Evolutionary conservation across 164 flowering plant genomes (phyloP).

Genomic region (Macadamia tetraphylla): DNA sequence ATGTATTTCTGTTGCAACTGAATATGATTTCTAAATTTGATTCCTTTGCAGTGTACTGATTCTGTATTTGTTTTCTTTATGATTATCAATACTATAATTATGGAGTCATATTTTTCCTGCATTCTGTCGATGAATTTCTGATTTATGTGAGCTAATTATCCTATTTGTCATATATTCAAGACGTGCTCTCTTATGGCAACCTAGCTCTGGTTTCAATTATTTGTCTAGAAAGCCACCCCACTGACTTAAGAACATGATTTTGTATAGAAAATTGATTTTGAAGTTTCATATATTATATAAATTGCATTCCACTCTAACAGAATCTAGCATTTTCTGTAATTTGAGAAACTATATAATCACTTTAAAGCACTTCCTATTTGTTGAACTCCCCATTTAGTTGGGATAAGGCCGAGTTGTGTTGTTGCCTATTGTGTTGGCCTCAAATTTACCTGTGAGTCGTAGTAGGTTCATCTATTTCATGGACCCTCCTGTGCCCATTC

Average conservation of each 20-base stretch:
- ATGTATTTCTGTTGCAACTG: background rate
- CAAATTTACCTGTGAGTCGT: too few relatives aligned
- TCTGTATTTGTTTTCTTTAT: background rate
- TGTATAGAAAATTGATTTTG: background rate
- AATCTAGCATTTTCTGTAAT: too few relatives aligned
- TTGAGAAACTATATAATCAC: too few relatives aligned
- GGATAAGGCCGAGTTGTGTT: too few relatives aligned
- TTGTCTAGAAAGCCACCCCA: slow-evolving; percentile 1
- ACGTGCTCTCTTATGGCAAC: background rate
- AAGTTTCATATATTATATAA: too few relatives aligned
- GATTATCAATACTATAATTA: background rate
- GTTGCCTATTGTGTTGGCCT: too few relatives aligned
- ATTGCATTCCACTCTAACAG: too few relatives aligned
- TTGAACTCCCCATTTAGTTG: too few relatives aligned
- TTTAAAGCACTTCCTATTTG: too few relatives aligned
- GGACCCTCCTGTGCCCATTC: too few relatives aligned
- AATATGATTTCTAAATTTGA: background rate
- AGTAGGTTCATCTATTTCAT: too few relatives aligned
- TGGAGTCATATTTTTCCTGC: background rate
- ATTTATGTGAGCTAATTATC: background rate
- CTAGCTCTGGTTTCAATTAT: background rate
- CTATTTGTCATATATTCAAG: background rate
- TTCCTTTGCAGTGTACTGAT: background rate
- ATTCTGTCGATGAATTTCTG: background rate
- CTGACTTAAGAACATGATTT: background rate